These are phyloP conservation scores for Russula brevipes DNA, from an alignment of 768 basidiomycete genomes.

Conservation along the genomic window DNA sequence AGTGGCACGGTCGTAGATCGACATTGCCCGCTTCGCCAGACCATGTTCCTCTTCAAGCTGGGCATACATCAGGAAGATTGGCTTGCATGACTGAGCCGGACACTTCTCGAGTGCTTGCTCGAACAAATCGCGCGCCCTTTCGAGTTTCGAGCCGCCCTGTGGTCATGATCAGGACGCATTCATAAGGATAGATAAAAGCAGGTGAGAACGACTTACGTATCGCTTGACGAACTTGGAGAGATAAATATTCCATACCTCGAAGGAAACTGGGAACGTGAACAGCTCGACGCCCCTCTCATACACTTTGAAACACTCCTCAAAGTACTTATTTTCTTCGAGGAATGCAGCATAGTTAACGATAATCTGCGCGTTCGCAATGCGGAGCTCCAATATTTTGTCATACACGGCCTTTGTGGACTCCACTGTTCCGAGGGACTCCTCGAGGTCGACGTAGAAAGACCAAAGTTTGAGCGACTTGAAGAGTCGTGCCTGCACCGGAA, in stretches of 20 bases:
- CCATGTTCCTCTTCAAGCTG: constrained; percentile 93
- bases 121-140: constrained; percentile 94
- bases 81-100: constrained; percentile 90
- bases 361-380: constrained; percentile 96
- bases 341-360: constrained; percentile 97
- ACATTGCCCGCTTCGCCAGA: constrained; percentile 92
- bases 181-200: background rate
- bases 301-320: constrained; percentile 98
- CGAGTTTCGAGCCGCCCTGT: constrained; percentile 88
- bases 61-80: constrained; percentile 94
- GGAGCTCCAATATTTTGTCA: constrained; percentile 92
- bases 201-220: constrained; percentile 56
- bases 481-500: constrained; percentile 81
- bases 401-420: constrained; percentile 90
- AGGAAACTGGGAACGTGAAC: constrained; percentile 96
- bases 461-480: constrained; percentile 98
- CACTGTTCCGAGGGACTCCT: constrained; percentile 93
- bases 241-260: constrained; percentile 99
- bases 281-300: constrained; percentile 97
- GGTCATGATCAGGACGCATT: background rate
- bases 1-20: constrained; percentile 90
- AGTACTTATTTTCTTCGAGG: constrained; percentile 96
- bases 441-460: constrained; percentile 98
- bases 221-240: constrained; percentile 94
- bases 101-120: constrained; percentile 98